These are phyloP conservation scores for Henningerozyma blattae DNA, from an alignment of 805 yeast genomes.

Conservation along the genomic window DNA sequence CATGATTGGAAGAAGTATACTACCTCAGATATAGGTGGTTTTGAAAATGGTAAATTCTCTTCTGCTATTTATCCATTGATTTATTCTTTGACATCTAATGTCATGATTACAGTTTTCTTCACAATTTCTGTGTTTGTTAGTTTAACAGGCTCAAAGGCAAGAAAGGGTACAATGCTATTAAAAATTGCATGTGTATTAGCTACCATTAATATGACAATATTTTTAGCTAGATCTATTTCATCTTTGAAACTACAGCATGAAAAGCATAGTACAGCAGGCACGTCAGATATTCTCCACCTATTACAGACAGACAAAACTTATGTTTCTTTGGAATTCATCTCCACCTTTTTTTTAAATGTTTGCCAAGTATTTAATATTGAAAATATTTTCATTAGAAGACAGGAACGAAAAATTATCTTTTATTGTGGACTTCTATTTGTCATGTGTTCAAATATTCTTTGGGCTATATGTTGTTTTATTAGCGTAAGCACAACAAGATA, in stretches of 20 bases:
- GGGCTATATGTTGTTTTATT: conserved; percentile 43
- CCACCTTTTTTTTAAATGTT: conserved; percentile 45
- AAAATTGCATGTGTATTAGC: conserved; percentile 38
- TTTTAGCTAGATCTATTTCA: conserved; percentile 36
- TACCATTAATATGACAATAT: conserved; percentile 40
- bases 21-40: conserved; percentile 7
- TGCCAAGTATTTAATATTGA: conserved; percentile 63
- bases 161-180: conserved; percentile 19
- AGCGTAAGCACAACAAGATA: conserved; percentile 1
- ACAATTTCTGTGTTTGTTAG: conserved; percentile 55
- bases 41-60: conserved; percentile 33
- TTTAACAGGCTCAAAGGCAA: conserved; percentile 50
- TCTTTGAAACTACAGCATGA: conserved; percentile 37
- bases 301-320: conserved; percentile 35
- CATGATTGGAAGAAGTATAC: conserved; percentile 39
- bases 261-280: conserved; percentile 22
- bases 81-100: conserved; percentile 50
- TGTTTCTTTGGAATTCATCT: conserved; percentile 45
- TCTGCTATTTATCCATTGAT: conserved; percentile 51
- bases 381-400: conserved; percentile 53
- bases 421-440: conserved; percentile 44
- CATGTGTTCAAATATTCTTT: conserved; percentile 46
- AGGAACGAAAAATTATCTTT: conserved; percentile 54
- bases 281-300: conserved; percentile 16
- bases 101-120: conserved; percentile 50